phyloP scores from a whole-genome alignment of 75 land plant genomes.

The Selaginella moellendorffii region DNA sequence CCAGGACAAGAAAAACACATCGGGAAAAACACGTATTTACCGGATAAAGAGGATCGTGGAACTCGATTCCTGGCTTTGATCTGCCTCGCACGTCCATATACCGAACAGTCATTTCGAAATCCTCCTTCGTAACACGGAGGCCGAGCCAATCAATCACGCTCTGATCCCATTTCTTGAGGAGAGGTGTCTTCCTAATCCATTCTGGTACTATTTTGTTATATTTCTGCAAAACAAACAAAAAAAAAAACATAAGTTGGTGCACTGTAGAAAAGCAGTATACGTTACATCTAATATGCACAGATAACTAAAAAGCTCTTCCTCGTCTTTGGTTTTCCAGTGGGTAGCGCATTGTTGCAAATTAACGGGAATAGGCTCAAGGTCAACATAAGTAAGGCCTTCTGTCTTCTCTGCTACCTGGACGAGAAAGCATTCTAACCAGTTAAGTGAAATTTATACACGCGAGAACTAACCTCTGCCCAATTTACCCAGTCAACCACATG shows the following conservation, averaged over 20 bases:
- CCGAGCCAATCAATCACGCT: constrained; percentile 67
- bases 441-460: no score
- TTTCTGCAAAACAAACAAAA: constrained; percentile 18
- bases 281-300: not conserved
- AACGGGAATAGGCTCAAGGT: not conserved
- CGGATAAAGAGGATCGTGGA: constrained; percentile 44
- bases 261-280: not conserved
- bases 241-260: not conserved
- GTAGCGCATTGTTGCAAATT: not conserved
- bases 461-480: constrained; percentile 94
- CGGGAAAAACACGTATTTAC: constrained; percentile 22
- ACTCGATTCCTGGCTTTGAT: constrained; percentile 63
- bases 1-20: not conserved
- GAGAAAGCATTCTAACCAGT: no score
- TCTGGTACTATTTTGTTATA: constrained; percentile 36
- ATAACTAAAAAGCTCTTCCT: not conserved
- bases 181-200: constrained; percentile 45
- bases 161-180: constrained; percentile 35
- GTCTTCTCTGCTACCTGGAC: not conserved
- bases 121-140: constrained; percentile 51
- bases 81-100: constrained; percentile 76
- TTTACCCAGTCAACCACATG: constrained; percentile 53
- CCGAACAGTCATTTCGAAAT: constrained; percentile 61
- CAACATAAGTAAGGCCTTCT: not conserved
- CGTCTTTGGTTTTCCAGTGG: not conserved